These are phyloP conservation scores for Nelumbo lutea DNA, from an alignment of 164 flowering plant genomes.

Conservation along the genomic window DNA sequence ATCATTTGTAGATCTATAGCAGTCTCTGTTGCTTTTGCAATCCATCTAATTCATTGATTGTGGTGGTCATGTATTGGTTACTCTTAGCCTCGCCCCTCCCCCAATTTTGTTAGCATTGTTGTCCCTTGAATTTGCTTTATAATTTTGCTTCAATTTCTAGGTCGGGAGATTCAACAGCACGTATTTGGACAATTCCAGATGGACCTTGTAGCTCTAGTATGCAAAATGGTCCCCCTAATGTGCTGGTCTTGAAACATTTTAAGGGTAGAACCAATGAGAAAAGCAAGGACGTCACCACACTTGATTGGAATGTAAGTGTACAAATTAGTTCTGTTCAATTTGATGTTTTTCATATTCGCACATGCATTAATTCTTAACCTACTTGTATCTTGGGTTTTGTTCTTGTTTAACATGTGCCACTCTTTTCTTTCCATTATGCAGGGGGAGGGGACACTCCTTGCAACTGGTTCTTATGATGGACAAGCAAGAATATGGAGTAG, in stretches of 20 bases:
- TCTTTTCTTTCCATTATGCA: slow-evolving; percentile 22
- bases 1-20: too few relatives aligned
- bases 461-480: slow-evolving; percentile 99
- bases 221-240: slow-evolving; percentile 51
- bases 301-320: slow-evolving; percentile 90
- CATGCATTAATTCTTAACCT: background rate
- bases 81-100: too few relatives aligned
- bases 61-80: too few relatives aligned
- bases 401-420: background rate
- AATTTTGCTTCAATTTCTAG: slow-evolving; percentile 29
- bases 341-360: background rate
- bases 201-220: slow-evolving; percentile 43
- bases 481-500: slow-evolving; percentile 95
- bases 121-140: background rate
- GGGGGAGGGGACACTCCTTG: slow-evolving; percentile 95
- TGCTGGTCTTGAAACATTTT: slow-evolving; percentile 74
- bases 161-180: slow-evolving; percentile 96
- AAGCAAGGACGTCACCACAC: slow-evolving; percentile 93
- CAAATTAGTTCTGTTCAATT: slow-evolving; percentile 17
- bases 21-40: too few relatives aligned
- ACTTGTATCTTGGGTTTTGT: background rate
- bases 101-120: too few relatives aligned
- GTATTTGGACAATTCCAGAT: slow-evolving; percentile 84
- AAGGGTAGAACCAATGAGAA: slow-evolving; percentile 85
- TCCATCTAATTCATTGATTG: too few relatives aligned